Evolutionary conservation across 306 rosid genomes (phyloP).

Genomic region (Alnus rubra): DNA sequence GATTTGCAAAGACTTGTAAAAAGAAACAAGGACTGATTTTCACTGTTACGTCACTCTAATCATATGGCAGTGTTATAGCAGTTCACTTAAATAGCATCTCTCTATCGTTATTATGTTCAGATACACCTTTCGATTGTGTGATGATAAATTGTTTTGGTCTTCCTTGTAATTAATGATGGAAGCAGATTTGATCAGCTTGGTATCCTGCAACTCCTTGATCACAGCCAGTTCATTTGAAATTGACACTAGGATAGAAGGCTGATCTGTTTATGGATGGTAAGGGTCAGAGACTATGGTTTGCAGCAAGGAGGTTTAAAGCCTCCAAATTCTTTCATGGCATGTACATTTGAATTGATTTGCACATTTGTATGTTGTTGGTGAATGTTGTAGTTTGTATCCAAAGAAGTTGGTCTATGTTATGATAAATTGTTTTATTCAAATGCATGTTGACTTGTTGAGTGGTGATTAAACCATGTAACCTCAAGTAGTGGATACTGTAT

Average conservation of each 20-base stretch:
- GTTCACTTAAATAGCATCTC: too few species aligned
- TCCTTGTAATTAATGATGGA: slow-evolving; percentile 5
- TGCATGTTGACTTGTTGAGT: too few species aligned
- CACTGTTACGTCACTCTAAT: too few species aligned
- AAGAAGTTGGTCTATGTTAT: background rate
- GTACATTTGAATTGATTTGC: background rate
- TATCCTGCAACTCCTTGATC: background rate
- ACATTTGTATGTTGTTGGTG: background rate
- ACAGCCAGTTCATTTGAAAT: background rate
- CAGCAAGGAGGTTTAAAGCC: background rate
- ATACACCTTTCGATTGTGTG: background rate
- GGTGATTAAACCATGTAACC: background rate
- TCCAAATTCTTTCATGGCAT: background rate
- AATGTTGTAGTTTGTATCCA: background rate
- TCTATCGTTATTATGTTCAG: background rate
- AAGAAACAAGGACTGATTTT: too few species aligned
- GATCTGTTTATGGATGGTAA: background rate
- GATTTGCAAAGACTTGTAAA: too few species aligned
- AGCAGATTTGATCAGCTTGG: background rate
- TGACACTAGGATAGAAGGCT: background rate
- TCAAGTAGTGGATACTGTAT: too few species aligned
- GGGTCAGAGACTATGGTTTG: background rate
- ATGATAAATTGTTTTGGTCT: slow-evolving; percentile 20
- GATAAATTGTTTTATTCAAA: background rate
- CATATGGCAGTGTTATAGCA: too few species aligned